These are phyloP conservation scores for Phlebopus sp. DNA, from an alignment of 1,284 basidiomycete species.

Conservation along the genomic window DNA sequence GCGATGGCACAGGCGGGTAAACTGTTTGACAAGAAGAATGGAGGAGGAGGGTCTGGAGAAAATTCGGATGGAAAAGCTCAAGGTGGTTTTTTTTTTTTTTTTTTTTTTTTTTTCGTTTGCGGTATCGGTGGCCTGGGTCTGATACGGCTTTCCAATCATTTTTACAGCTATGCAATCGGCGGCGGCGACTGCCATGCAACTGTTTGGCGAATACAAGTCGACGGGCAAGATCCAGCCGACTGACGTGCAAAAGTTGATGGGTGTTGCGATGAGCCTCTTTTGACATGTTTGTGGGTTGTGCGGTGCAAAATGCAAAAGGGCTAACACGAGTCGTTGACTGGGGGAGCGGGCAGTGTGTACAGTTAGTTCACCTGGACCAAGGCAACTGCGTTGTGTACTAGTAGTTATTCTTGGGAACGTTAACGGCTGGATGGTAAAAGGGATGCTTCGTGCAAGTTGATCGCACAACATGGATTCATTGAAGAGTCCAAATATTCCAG, in stretches of 20 bases:
- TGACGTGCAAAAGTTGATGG: slow-evolving; percentile 29
- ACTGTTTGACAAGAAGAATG: slow-evolving; percentile 33
- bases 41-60: slow-evolving; percentile 6
- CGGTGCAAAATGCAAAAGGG: too few species aligned
- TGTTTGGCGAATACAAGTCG: slow-evolving; percentile 26
- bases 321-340: too few species aligned
- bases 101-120: background rate
- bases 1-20: slow-evolving; percentile 36
- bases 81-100: slow-evolving; percentile 15
- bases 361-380: too few species aligned
- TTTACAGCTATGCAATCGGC: slow-evolving; percentile 33
- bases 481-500: too few species aligned
- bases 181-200: slow-evolving; percentile 30
- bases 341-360: too few species aligned
- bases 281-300: slow-evolving; percentile 4
- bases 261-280: slow-evolving; percentile 26
- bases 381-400: too few species aligned
- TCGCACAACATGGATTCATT: too few species aligned
- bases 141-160: too few species aligned
- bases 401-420: too few species aligned
- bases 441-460: too few species aligned
- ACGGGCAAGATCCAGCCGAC: slow-evolving; percentile 28
- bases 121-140: background rate
- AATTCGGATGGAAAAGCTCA: slow-evolving; percentile 25
- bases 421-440: too few species aligned